Evolutionary conservation across 257 asterid species (phyloP), one percentile per base, ranked within the genome.

Genomic region (Nicotiana noctiflora): DNA sequence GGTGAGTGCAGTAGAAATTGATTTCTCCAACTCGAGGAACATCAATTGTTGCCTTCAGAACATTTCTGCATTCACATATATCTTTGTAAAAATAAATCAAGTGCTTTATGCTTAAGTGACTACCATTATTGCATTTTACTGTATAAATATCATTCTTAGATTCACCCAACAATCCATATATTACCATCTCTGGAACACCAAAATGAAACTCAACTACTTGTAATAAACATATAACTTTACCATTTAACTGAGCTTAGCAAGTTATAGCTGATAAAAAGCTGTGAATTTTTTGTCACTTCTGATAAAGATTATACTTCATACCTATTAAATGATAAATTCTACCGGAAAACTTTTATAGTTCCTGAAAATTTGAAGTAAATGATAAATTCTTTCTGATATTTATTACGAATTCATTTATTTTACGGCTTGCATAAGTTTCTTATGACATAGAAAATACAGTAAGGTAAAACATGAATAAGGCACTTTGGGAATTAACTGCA

Each of bases 1-100:
- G 89, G 25, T 85, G 97, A 0, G 99, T 95, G 86, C 97, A 95
- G 85, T 87, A 90, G 80, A 95, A 84, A 70, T 94, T 89, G 80
- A 95, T 57, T 56, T 95, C 99, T 14, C 99, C 99, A 0, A 83
- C 88, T 77, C 85, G 77, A 59, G 99, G 98, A 21, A 94, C 97
- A 84, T 92, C 98, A 64, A 95, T 92, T 72, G 98, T 94, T 83
- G 98, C 99, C 86, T 94, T 94, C 27, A 95, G 82, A 25, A 95
- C 97, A 83, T 93, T 95, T 92, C 99, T 95, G 91, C 91, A 89
- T 19, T 44, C 25, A 21, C 49, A 40, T 37, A 37, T 37, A 37
- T 37, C 46, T 37, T 46, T 46, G 77, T 70, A 44, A 70, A 70
- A 3, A 19, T 68, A 29, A 68, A 10, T 37, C 76, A 67, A 67